Evolutionary conservation across 768 basidiomycete species (phyloP), one percentile per base, ranked within the genome.

Genomic region (Ramaria sp.): DNA sequence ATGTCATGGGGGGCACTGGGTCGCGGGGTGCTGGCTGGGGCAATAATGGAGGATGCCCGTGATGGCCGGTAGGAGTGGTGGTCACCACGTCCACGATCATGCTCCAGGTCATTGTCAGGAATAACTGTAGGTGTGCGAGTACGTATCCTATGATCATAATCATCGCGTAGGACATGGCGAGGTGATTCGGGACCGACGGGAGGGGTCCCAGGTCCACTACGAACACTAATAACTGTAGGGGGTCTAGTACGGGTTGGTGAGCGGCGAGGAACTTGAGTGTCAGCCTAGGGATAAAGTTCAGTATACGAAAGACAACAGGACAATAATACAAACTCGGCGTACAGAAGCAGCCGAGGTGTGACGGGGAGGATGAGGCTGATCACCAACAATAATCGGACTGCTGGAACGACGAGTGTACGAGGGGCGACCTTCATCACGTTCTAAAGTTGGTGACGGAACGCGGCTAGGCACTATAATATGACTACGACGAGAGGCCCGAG

Each of bases 81-180:
- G 41, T 22, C 50, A 20, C 22, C 32, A 51, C 20, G 37, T 34
- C n/a, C 41, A 18, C 25, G 22, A 24, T 41, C 51, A 28, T 24
- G 6, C 42, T 51, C 50, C 5, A 10, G 20, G 30, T 39, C 50
- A 51, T 51, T 36, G 39, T 39, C 51, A 3, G 51, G 51, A 32
- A 52, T 52, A 10, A 52, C 37, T 9, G 51, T 52, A 13, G 51
- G 51, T 13, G 51, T 18, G 28, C 37, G 51, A 22, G 51, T 10
- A 30, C 22, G 22, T 3, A 13, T 34, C 1, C 25, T 24, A 9
- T 30, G 22, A 47, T 47, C 45, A 24, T 16, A 24, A 9, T 43
- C 42, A 12, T 28, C 45, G 44, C 5, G 16, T 5, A 5, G 22
- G 13, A 20, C 8, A 9, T 5, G 6, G 12, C 18, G 5, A 13